Percentiles rank a stretch among this genome's conserved stretches.
Conservation (phyloP, 192 early-diverging fungal genomes). For the Mortierella alpina region DNA sequence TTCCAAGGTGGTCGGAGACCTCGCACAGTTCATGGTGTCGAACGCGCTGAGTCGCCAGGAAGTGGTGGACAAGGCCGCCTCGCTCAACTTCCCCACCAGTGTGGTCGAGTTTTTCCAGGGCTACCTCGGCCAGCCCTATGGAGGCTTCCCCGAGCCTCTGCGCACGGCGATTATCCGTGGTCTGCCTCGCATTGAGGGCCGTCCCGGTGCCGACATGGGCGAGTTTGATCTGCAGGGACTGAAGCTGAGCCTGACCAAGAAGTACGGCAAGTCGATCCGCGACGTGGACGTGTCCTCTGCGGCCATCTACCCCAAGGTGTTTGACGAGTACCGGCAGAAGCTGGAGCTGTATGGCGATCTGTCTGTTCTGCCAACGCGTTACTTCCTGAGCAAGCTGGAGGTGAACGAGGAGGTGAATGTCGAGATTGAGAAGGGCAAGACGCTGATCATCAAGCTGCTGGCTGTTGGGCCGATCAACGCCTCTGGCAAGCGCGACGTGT, state of each 20-base stretch:
- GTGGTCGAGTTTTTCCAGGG: slow-evolving; percentile 99
- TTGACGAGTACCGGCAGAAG: slow-evolving; percentile 82
- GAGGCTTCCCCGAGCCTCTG: slow-evolving; percentile 94
- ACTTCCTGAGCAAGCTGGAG: slow-evolving; percentile 88
- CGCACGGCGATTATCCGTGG: slow-evolving; percentile 85
- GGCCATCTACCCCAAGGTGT: slow-evolving; percentile 94
- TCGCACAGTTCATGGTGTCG: slow-evolving; percentile 98
- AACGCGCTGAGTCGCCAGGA: slow-evolving; percentile 82
- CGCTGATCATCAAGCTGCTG: slow-evolving; percentile 88
- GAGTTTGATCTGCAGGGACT: slow-evolving; percentile 83
- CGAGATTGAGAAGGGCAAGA: slow-evolving; percentile 88
- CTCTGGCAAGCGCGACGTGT: slow-evolving; percentile 86
- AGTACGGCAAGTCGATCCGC: slow-evolving; percentile 84
- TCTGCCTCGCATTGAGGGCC: slow-evolving; percentile 79
- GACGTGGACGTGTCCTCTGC: slow-evolving; percentile 89
- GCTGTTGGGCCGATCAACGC: slow-evolving; percentile 90
- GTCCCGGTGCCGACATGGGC: slow-evolving; percentile 85
- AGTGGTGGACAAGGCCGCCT: slow-evolving; percentile 78
- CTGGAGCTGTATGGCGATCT: slow-evolving; percentile 88
- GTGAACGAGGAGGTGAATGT: slow-evolving; percentile 92
- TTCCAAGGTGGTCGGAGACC: slow-evolving; percentile 97
- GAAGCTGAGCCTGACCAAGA: slow-evolving; percentile 80
- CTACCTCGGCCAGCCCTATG: slow-evolving; percentile 92
- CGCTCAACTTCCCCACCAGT: slow-evolving; percentile 92
- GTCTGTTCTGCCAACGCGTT: slow-evolving; percentile 89